These are phyloP conservation scores for Candida corydali DNA, from an alignment of 805 yeast species.

Conservation along the genomic window DNA sequence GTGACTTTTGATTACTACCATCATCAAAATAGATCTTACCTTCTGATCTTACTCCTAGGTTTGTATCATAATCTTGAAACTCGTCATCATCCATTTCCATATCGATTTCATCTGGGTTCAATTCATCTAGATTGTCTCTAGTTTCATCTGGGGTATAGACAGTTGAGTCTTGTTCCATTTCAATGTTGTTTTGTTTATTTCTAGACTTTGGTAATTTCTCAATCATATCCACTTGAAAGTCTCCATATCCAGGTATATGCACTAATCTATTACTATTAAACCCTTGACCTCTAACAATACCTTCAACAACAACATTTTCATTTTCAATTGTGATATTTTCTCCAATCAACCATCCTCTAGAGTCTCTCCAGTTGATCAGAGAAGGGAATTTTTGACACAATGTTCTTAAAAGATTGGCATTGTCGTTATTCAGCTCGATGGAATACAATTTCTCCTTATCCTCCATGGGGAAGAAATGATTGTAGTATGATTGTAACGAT, in stretches of 20 bases:
- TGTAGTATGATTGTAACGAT: constrained; percentile 38
- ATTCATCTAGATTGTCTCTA: constrained; percentile 58
- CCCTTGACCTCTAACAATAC: constrained; percentile 83
- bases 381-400: constrained; percentile 86
- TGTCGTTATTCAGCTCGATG: constrained; percentile 63
- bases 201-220: constrained; percentile 38
- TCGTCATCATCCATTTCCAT: constrained; percentile 29
- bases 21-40: constrained; percentile 49
- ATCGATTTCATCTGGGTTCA: constrained; percentile 50
- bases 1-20: constrained; percentile 8
- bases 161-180: constrained; percentile 19
- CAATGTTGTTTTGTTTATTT: not conserved
- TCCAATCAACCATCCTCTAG: constrained; percentile 83
- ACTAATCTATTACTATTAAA: constrained; percentile 73
- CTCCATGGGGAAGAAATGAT: constrained; percentile 54
- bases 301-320: constrained; percentile 59
- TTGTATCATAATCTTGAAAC: constrained; percentile 20
- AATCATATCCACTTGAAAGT: constrained; percentile 69
- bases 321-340: constrained; percentile 45
- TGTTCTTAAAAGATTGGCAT: constrained; percentile 66
- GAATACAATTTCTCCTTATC: constrained; percentile 77
- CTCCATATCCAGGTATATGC: constrained; percentile 89
- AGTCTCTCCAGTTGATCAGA: constrained; percentile 85
- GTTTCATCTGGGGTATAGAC: constrained; percentile 28
- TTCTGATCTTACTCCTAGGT: constrained; percentile 50